These are phyloP conservation scores for Coemansia sp. DNA, from an alignment of 192 early-diverging fungal genomes.

Conservation along the genomic window DNA sequence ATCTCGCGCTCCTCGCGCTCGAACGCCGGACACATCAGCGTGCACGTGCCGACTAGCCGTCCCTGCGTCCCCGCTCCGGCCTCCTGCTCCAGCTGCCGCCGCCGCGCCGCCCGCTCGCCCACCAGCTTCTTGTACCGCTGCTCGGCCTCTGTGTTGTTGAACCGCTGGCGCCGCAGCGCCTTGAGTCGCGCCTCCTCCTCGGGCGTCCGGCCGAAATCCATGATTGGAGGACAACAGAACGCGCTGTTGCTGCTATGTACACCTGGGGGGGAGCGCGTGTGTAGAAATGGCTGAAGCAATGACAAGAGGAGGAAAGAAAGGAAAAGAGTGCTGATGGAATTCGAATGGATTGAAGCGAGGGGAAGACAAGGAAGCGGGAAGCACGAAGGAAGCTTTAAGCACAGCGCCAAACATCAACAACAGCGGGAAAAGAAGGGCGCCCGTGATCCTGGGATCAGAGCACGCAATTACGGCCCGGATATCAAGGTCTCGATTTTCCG, in stretches of 20 bases:
- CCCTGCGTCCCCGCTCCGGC: constrained; percentile 63
- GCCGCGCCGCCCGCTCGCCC: constrained; percentile 60
- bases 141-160: constrained; percentile 42
- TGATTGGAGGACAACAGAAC: neutral
- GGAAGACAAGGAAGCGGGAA: too few species aligned
- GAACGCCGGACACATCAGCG: constrained; percentile 86
- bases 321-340: too few species aligned
- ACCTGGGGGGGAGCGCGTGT: neutral
- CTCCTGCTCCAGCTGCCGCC: constrained; percentile 61
- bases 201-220: constrained; percentile 31
- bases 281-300: too few species aligned
- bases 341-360: too few species aligned
- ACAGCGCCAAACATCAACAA: too few species aligned
- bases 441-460: too few species aligned
- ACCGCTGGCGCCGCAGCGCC: constrained; percentile 48
- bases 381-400: too few species aligned
- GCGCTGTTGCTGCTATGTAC: neutral
- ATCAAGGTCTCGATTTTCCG: too few species aligned
- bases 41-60: constrained; percentile 72
- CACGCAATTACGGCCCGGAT: too few species aligned
- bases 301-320: too few species aligned
- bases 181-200: constrained; percentile 45
- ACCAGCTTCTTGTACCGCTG: constrained; percentile 61
- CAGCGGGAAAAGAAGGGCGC: too few species aligned
- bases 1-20: constrained; percentile 84